phyloP scores from a whole-genome alignment of 352 stramenopile genomes.

The Globisporangium splendens region DNA sequence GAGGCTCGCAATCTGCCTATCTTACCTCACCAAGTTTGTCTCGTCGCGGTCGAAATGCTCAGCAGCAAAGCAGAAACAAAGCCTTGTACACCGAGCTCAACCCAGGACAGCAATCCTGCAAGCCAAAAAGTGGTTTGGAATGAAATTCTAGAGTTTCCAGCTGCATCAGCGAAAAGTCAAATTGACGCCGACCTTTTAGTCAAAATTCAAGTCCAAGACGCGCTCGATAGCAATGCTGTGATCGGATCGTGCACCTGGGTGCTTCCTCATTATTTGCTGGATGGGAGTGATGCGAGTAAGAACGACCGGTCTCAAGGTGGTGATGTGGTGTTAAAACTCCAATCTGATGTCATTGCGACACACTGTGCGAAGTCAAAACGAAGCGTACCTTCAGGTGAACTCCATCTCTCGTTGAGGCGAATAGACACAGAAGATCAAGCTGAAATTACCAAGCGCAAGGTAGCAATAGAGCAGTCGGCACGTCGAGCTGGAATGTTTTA shows the following conservation, averaged over 20 bases:
- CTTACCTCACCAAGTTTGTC: conserved; percentile 10
- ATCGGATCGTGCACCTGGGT: conserved; percentile 29
- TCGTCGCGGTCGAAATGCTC: conserved; percentile 16
- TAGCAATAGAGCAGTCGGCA: background rate
- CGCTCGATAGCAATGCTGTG: conserved; percentile 10
- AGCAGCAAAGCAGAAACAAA: conserved; percentile 25
- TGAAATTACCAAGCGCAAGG: background rate
- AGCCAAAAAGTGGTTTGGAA: conserved; percentile 12
- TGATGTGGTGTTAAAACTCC: conserved; percentile 7
- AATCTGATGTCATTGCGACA: background rate
- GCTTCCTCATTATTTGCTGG: conserved; percentile 20
- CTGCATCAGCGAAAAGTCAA: conserved; percentile 3
- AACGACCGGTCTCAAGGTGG: background rate
- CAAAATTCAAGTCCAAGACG: conserved; percentile 20
- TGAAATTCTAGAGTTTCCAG: conserved; percentile 13
- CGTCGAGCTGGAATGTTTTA: conserved; percentile 5
- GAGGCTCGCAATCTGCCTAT: conserved; percentile 11
- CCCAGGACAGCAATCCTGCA: background rate
- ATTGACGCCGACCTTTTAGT: conserved; percentile 8
- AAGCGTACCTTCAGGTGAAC: conserved; percentile 1
- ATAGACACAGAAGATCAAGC: background rate
- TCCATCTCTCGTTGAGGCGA: background rate
- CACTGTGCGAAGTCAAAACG: conserved; percentile 1
- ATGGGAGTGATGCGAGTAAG: background rate
- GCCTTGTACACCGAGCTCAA: conserved; percentile 8